Percentiles rank a stretch among this genome's conserved stretches.
These are phyloP conservation scores for Plasmodium billcollinsi DNA, from an alignment of 169 alveolate species.

Conservation along the genomic window DNA sequence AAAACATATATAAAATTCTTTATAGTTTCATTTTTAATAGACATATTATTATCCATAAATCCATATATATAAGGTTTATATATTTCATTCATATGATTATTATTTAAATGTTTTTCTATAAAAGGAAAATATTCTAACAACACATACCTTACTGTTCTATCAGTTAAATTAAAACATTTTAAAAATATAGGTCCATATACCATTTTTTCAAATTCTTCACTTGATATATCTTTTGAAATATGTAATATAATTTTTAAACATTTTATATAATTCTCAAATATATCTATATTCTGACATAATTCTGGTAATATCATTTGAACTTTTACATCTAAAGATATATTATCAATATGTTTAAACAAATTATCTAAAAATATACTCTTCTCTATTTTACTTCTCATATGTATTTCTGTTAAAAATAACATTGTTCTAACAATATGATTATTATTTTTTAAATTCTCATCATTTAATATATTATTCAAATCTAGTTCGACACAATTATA, in stretches of 20 bases:
- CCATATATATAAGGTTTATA: slow-evolving; percentile 73
- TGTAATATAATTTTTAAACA: slow-evolving; percentile 50
- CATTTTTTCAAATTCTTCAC: slow-evolving; percentile 31
- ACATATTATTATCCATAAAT: slow-evolving; percentile 80
- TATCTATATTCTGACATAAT: slow-evolving; percentile 47
- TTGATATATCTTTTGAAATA: slow-evolving; percentile 39
- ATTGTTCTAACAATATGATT: slow-evolving; percentile 75
- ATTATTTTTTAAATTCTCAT: slow-evolving; percentile 58
- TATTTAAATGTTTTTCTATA: slow-evolving; percentile 23
- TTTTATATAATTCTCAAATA: slow-evolving; percentile 34
- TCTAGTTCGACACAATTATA: slow-evolving; percentile 52
- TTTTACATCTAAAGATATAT: slow-evolving; percentile 77
- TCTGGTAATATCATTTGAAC: slow-evolving; percentile 74
- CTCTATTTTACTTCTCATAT: slow-evolving; percentile 79
- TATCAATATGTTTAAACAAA: slow-evolving; percentile 70
- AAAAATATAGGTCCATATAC: slow-evolving; percentile 16
- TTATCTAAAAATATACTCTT: slow-evolving; percentile 71
- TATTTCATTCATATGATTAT: slow-evolving; percentile 57
- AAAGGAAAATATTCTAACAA: slow-evolving; percentile 42
- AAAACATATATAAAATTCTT: slow-evolving; percentile 80
- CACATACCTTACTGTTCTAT: slow-evolving; percentile 49
- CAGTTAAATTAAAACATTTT: slow-evolving; percentile 52
- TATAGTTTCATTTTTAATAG: slow-evolving; percentile 82
- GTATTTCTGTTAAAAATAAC: slow-evolving; percentile 79
- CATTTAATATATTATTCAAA: slow-evolving; percentile 56